Evolutionary conservation across 371 early-diverging fungal genomes (phyloP).

Genomic region (Mortierella sp.): DNA sequence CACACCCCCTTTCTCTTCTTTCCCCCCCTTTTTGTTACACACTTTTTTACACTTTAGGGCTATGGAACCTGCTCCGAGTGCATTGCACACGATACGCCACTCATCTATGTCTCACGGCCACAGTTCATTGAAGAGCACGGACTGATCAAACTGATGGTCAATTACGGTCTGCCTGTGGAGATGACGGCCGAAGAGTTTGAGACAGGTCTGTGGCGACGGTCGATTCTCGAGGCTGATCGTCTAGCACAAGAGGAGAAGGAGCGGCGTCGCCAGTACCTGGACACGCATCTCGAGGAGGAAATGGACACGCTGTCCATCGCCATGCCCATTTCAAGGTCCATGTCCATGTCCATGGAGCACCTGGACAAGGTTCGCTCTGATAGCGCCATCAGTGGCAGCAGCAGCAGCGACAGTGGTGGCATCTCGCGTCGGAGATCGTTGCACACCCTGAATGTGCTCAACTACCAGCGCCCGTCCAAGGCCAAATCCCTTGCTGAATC

Average conservation of each 20-base stretch:
- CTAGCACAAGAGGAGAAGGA: slow-evolving; percentile 31
- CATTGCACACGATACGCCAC: slow-evolving; percentile 75
- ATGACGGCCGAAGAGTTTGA: slow-evolving; percentile 72
- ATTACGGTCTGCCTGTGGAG: slow-evolving; percentile 72
- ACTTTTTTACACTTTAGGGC: slow-evolving; percentile 68
- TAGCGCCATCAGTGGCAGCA: too few species aligned
- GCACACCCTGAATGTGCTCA: too few species aligned
- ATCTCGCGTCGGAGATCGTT: too few species aligned
- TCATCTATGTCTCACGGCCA: slow-evolving; percentile 82
- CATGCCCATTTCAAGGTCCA: too few species aligned
- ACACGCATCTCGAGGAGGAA: neutral
- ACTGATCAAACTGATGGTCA: slow-evolving; percentile 70
- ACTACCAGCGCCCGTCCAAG: too few species aligned
- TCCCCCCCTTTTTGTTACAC: too few species aligned
- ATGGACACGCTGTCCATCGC: too few species aligned
- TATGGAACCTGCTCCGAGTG: slow-evolving; percentile 88
- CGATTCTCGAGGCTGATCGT: slow-evolving; percentile 46
- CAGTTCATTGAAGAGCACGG: slow-evolving; percentile 85
- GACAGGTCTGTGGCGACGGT: slow-evolving; percentile 65
- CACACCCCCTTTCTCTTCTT: too few species aligned
- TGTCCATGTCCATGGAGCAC: too few species aligned
- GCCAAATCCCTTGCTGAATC: slow-evolving; percentile 26
- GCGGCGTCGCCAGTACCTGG: slow-evolving; percentile 9
- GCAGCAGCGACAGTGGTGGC: too few species aligned
- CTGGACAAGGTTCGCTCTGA: too few species aligned